A percentile compares a stretch with the other conserved stretches of the same genome.
Conservation (phyloP, 495 filamentous ascomycete species). For the Schizothecium vesticola region DNA sequence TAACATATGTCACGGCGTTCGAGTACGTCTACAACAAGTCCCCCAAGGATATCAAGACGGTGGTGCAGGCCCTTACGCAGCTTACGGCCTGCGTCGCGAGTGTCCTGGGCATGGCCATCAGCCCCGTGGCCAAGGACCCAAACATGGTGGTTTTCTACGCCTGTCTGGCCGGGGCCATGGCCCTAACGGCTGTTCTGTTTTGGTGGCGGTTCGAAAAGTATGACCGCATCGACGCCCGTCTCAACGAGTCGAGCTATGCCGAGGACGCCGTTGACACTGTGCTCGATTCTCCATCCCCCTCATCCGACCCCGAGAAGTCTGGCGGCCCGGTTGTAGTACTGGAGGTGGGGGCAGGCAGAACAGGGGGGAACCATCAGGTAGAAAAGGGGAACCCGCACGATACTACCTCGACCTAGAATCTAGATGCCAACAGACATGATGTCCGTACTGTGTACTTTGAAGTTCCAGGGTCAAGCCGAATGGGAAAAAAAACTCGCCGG, state of each 20-base stretch:
- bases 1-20: constrained; percentile 35
- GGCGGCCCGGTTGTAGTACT: not conserved
- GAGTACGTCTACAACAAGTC: constrained; percentile 53
- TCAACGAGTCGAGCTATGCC: not conserved
- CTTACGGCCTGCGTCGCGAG: constrained; percentile 37
- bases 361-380: not conserved
- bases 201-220: constrained; percentile 30
- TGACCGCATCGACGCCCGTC: constrained; percentile 6
- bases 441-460: not conserved
- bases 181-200: constrained; percentile 24
- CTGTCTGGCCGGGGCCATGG: constrained; percentile 33
- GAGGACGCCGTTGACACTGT: not conserved
- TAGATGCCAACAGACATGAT: not conserved
- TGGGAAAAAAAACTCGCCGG: not conserved
- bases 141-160: constrained; percentile 44
- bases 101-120: constrained; percentile 39
- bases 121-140: constrained; percentile 38
- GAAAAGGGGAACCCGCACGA: not conserved
- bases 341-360: not conserved
- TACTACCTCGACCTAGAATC: not conserved
- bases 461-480: not conserved
- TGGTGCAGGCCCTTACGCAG: constrained; percentile 37
- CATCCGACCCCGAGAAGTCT: not conserved
- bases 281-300: not conserved
- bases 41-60: constrained; percentile 28